Base-by-base conservation (phyloP, 495 filamentous ascomycete genomes). In the Xylaria nigripes region DNA sequence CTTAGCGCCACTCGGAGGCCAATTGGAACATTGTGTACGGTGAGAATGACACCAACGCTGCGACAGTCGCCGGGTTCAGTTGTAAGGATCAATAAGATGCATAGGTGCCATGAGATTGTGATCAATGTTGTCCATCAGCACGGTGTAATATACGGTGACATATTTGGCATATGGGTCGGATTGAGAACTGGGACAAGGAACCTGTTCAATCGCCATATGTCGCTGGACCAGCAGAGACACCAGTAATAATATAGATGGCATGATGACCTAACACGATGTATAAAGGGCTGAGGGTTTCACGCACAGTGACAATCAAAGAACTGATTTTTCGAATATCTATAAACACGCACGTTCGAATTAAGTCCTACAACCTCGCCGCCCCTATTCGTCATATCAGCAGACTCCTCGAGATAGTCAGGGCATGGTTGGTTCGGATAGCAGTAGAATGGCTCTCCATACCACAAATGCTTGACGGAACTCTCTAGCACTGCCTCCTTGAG, bases 271-370 rank as follows among this genome's bases (percentile, higher is more conserved):
- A 9, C 27, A 29, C 45, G 45, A 52, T 42, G 41, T 54, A 53
- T 8, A 21, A 27, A 25, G 32, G 19, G 36, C 27, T 38, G 22
- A 50, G 56, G 22, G 24, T 44, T 7, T 30, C 30, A 48, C n/a
- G 23, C 77, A 89, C 87, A 93, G 68, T 95, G 90, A 51, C 86
- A 82, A 59, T 85, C 89, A 65, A 94, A 96, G 61, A 90, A 95
- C 64, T 95, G 89, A 0, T 89, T 89, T 48, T 84, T 80, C 13
- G 74, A 75, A 63, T 97, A 96, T n/a, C 91, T 82, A 72, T 97
- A 97, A 19, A 96, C 81, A 24, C 92, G 72, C 45, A 96, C 95
- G 61, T 93, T 93, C 6, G 86, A 80, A 72, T 93, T 96, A 57
- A 96, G 70, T 2, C 90, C 92, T n/a, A 93, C 68, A 2, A 86